These are phyloP conservation scores for Rusavskia elegans DNA, from an alignment of 495 filamentous ascomycete species.

Conservation along the genomic window DNA sequence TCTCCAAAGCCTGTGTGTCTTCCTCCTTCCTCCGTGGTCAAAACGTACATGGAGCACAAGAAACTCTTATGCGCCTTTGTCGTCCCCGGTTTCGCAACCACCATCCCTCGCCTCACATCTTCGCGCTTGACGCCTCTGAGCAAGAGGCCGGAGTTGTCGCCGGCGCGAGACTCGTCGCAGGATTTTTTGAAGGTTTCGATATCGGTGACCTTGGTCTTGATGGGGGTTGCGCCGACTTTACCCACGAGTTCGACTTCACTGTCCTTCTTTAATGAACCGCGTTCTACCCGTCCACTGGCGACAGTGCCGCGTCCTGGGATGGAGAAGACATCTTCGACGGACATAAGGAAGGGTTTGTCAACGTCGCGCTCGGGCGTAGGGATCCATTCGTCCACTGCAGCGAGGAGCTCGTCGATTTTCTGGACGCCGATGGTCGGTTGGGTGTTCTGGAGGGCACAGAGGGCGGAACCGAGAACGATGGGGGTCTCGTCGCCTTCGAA, in stretches of 20 bases:
- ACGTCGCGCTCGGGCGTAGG: constrained; percentile 78
- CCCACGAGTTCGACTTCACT: constrained; percentile 86
- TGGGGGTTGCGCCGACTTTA: constrained; percentile 45
- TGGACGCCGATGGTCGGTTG: constrained; percentile 70
- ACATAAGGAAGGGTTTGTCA: constrained; percentile 98
- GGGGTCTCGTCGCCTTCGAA: constrained; percentile 98
- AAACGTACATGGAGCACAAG: constrained; percentile 86
- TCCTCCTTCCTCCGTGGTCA: constrained; percentile 94
- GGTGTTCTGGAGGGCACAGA: constrained; percentile 83
- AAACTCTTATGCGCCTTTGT: constrained; percentile 76
- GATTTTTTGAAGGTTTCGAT: constrained; percentile 99
- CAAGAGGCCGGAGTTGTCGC: constrained; percentile 96
- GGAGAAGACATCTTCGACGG: constrained; percentile 96
- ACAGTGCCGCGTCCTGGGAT: constrained; percentile 96
- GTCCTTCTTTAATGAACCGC: constrained; percentile 82
- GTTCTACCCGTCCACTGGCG: constrained; percentile 91
- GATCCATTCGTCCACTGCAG: constrained; percentile 91
- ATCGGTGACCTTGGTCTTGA: constrained; percentile 98
- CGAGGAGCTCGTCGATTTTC: constrained; percentile 76
- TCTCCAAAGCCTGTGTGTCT: constrained; percentile 82
- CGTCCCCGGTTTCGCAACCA: constrained; percentile 62
- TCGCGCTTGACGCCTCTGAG: constrained; percentile 90
- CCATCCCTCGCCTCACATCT: constrained; percentile 88
- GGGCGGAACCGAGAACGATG: constrained; percentile 87
- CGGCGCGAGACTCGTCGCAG: constrained; percentile 81